phyloP scores from a whole-genome alignment of 2,329 filamentous ascomycete genomes.

The Cercospora sp. region DNA sequence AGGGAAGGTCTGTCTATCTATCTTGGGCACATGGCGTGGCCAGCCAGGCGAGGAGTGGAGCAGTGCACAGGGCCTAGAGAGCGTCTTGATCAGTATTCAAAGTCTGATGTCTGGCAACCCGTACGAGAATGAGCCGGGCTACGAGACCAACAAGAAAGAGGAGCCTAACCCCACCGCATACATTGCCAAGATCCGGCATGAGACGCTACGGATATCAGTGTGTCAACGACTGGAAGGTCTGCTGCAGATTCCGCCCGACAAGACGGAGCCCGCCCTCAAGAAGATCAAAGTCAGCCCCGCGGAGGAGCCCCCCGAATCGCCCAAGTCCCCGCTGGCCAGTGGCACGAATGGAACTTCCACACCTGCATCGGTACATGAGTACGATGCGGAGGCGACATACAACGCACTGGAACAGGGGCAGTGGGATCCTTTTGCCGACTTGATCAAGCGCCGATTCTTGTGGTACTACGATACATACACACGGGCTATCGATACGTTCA shows the following conservation, averaged over 20 bases:
- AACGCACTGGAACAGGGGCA: conserved; percentile 44
- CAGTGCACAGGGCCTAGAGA: conserved; percentile 91
- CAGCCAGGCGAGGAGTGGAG: conserved; percentile 94
- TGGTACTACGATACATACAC: conserved; percentile 96
- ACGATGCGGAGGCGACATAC: conserved; percentile 42
- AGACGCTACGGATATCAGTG: conserved; percentile 81
- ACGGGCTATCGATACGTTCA: conserved; percentile 65
- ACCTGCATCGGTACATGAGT: conserved; percentile 39
- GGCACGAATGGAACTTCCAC: conserved; percentile 23
- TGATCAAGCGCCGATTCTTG: conserved; percentile 86
- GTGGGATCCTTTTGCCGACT: conserved; percentile 85
- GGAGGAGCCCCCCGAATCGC: conserved; percentile 13
- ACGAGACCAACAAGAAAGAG: conserved; percentile 56
- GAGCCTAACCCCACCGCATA: conserved; percentile 34
- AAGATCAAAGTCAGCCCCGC: conserved; percentile 24
- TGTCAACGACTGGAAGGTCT: conserved; percentile 82
- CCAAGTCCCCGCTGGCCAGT: conserved; percentile 17
- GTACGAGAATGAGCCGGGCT: conserved; percentile 89
- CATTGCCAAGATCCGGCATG: conserved; percentile 74
- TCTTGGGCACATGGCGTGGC: conserved; percentile 81
- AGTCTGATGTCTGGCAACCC: conserved; percentile 80
- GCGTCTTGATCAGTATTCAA: conserved; percentile 91
- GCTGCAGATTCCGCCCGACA: conserved; percentile 60
- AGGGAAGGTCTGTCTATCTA: conserved; percentile 86
- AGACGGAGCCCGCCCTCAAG: conserved; percentile 23